Evolutionary conservation across 495 filamentous ascomycete genomes (phyloP).

Genomic region (Rhypophila decipiens): DNA sequence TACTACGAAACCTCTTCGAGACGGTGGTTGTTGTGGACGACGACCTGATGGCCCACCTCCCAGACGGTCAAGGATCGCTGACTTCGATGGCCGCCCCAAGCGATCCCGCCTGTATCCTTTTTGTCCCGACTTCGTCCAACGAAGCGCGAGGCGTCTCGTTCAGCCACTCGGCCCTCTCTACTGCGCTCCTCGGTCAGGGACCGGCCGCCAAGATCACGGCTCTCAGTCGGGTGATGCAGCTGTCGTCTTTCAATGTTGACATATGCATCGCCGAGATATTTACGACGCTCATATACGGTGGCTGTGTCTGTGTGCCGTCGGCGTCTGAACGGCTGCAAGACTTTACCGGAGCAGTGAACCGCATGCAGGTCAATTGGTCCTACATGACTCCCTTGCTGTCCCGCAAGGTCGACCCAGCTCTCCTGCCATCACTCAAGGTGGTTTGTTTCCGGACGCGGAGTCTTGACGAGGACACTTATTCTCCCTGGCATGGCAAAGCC

Average conservation of each 20-base stretch:
- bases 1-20: conserved; percentile 31
- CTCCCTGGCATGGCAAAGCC: conserved; percentile 35
- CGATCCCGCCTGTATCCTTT: conserved; percentile 40
- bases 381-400: conserved; percentile 42
- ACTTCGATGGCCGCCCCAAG: conserved; percentile 30
- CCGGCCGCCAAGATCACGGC: conserved; percentile 41
- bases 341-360: conserved; percentile 32
- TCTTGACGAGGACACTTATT: conserved; percentile 36
- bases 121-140: conserved; percentile 26
- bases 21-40: conserved; percentile 30
- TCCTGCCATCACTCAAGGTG: conserved; percentile 30
- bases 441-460: conserved; percentile 40
- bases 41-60: conserved; percentile 17
- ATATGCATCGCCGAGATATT: conserved; percentile 61
- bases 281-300: conserved; percentile 52
- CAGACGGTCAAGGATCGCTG: conserved; percentile 21
- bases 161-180: conserved; percentile 39
- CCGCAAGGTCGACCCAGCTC: conserved; percentile 32
- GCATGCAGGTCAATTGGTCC: conserved; percentile 44
- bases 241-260: conserved; percentile 65
- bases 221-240: conserved; percentile 54
- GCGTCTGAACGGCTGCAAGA: conserved; percentile 30
- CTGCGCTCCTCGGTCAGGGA: conserved; percentile 42
- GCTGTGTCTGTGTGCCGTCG: conserved; percentile 45
- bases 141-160: conserved; percentile 35